phyloP scores from a whole-genome alignment of 1,284 basidiomycete species.

The Cutaneotrichosporon sp. region DNA sequence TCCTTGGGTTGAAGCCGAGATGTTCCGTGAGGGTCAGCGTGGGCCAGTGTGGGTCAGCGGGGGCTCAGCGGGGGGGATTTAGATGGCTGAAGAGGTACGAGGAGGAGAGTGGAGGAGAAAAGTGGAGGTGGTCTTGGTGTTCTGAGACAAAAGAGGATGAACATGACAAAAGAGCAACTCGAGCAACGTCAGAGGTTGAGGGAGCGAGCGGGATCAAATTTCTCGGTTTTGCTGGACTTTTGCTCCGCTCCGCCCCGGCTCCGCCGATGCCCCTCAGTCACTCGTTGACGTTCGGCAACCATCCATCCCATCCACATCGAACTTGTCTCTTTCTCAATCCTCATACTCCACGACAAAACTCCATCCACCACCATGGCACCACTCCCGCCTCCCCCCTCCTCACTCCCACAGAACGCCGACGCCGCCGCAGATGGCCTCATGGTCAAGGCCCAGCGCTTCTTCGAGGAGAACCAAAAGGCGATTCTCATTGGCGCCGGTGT shows the following conservation, averaged over 20 bases:
- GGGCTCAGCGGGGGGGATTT: no score
- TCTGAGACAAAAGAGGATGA: no score
- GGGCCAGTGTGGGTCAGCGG: no score
- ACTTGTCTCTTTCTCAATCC: background rate
- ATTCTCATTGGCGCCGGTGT: constrained; percentile 56
- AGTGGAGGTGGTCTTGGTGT: no score
- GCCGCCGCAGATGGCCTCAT: constrained; percentile 28
- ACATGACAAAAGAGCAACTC: background rate
- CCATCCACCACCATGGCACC: constrained; percentile 18
- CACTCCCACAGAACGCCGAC: constrained; percentile 11
- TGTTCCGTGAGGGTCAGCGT: no score
- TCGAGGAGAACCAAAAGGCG: constrained; percentile 46
- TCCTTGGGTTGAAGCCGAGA: no score
- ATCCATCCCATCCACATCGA: background rate
- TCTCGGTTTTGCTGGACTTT: no score
- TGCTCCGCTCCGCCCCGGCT: no score
- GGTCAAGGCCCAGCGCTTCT: constrained; percentile 38
- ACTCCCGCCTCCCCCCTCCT: constrained; percentile 10
- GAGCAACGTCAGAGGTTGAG: no score
- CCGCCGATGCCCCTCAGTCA: background rate
- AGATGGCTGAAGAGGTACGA: no score
- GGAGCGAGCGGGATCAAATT: background rate
- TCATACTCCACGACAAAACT: background rate
- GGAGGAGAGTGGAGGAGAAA: no score
- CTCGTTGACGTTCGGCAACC: background rate